Base-by-base conservation (phyloP, 2,329 filamentous ascomycete species). In the Clarireedia monteithiana region DNA sequence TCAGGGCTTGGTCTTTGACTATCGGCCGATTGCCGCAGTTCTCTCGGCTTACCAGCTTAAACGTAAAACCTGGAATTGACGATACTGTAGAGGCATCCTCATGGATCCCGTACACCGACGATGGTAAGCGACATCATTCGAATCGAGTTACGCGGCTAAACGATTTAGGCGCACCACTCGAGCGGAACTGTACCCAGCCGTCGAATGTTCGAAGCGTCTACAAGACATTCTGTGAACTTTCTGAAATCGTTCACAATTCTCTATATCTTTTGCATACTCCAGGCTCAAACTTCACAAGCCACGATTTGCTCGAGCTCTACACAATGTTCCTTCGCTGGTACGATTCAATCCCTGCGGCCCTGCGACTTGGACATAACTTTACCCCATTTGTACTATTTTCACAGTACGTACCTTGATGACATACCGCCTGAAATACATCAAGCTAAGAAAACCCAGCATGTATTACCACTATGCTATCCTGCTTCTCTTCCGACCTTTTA, bases 291-390 rank as follows among this genome's bases (percentile, higher is more conserved):
- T 74, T 89, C 46, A 86, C 82, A 0, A 83, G 83, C 60, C 77
- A 79, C 40, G 80, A 81, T 40, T 72, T 90, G 2, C 73, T 88
- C 7, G 77, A 75, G 48, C 81, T 82, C 26, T 89, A 90, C 61
- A 82, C 79, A 0, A 79, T 84, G 62, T 90, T 88, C 62, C 75
- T 88, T 15, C 78, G 82, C 52, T 91, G 86, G 86, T 89, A 89
- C 66, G 80, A 82, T 56, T 75, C 73, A 26, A 79, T 91, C 58
- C 86, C 86, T 0, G 77, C 81, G 57, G 78, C 81, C 2, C 73
- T 90, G 50, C 75, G 79, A 23, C 69, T 89, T 3, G 82, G 83
- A 2, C 79, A 86, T 58, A 87, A 85, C 62, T 87, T 87, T 52
- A 85, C 86, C 3, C 86, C 87, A 10, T 83, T 88, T 47, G 85